Evolutionary conservation across 2,329 filamentous ascomycete genomes (phyloP), one percentile per base, ranked within the genome.

Genomic region (Ophiostoma pallidulum): DNA sequence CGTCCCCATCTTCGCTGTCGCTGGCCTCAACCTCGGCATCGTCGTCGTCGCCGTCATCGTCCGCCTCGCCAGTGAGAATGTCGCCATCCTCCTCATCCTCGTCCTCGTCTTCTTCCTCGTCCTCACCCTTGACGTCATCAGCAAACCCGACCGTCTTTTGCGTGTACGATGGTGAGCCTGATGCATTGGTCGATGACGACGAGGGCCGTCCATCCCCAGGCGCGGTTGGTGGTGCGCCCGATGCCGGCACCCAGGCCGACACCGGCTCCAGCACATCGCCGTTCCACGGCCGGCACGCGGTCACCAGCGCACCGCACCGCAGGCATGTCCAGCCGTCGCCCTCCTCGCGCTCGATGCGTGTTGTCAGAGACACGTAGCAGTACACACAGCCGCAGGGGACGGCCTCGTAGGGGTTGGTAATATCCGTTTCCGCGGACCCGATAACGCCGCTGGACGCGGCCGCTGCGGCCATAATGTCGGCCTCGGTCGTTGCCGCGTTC

Each of bases 331-430:
- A 96, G 3, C 91, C 91, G 60, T 96, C 88, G 28, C 91, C 92
- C 62, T 96, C 91, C 65, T 97, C 91, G 5, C 83, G 80, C 64
- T 96, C 91, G 37, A 98, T 74, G 51, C 86, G 80, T 49, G 89
- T 87, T 3, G 90, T 88, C n/a, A 97, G 67, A 60, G 92, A 98
- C 16, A 94, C 87, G 61, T 94, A 98, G 66, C 92, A 98, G 67
- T 97, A 98, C 50, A 96, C 74, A 63, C 90, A 95, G 0, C 85
- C 85, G 59, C 92, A 98, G 1, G 88, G 83, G 3, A 90, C 78
- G 0, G 89, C 80, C 66, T 95, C 88, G 62, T 98, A 98, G 0
- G 92, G 90, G 62, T 97, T 98, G 4, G 91, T 96, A 52, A 97
- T 83, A 59, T 97, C 92, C 0, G 90, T 96, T 54, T 89, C 84